phyloP scores from a whole-genome alignment of 164 flowering plant species.

The Annona squamosa region DNA sequence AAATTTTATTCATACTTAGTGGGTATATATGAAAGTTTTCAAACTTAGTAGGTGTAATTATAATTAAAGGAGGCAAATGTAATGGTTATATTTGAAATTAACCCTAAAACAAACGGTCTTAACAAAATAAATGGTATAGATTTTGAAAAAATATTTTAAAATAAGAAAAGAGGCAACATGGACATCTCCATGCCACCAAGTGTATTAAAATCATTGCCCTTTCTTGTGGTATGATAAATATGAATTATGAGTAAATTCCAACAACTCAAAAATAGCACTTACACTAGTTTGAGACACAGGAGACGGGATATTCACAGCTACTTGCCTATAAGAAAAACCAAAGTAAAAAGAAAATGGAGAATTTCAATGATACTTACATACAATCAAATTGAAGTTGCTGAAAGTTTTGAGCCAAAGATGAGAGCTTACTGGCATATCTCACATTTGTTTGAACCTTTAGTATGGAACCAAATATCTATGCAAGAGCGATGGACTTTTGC shows the following conservation, averaged over 20 bases:
- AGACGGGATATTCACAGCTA: constrained; percentile 53
- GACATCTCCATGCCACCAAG: no score
- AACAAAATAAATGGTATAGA: no score
- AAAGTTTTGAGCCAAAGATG: constrained; percentile 2
- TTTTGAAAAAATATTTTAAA: no score
- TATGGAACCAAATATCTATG: constrained; percentile 64
- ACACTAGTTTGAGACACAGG: constrained; percentile 60
- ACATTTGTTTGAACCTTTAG: constrained; percentile 73
- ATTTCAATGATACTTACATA: neutral
- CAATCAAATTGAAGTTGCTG: neutral
- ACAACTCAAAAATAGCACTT: constrained; percentile 16
- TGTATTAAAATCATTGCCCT: no score
- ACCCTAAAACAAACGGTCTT: no score
- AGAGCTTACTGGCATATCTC: constrained; percentile 81
- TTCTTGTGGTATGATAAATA: no score
- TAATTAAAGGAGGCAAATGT: no score
- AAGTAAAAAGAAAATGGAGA: neutral
- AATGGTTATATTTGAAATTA: no score
- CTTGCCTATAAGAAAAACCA: constrained; percentile 36
- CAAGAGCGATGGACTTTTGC: constrained; percentile 69
- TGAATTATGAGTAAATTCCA: neutral
- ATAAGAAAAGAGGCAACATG: no score
- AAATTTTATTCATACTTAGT: no score
- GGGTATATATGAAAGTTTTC: no score
- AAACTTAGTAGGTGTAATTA: no score